Percentiles rank a stretch among this genome's conserved stretches.
phyloP scores from a whole-genome alignment of 768 basidiomycete species.

The Calocera viscosa region DNA sequence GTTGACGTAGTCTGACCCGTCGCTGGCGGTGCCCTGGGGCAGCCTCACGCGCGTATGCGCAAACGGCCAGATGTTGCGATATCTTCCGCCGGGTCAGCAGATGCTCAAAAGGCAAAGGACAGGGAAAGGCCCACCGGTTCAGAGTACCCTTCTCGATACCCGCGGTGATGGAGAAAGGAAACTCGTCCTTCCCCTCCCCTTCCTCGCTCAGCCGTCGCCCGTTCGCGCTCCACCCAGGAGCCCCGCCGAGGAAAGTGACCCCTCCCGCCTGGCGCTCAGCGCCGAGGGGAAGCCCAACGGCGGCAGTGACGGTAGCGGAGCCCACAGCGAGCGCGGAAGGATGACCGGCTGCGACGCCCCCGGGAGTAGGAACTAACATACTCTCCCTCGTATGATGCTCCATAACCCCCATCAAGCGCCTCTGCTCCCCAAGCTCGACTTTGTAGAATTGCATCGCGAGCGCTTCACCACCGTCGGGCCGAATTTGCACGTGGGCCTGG shows the following conservation, averaged over 20 bases:
- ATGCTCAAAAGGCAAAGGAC: background rate
- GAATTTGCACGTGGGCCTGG: conserved; percentile 47
- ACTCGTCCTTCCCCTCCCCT: conserved; percentile 28
- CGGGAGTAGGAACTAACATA: background rate
- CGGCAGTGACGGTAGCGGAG: background rate
- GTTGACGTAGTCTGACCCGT: conserved; percentile 84
- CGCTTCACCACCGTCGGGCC: conserved; percentile 51
- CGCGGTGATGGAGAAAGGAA: conserved; percentile 88
- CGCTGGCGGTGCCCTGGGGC: conserved; percentile 25
- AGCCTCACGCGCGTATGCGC: conserved; percentile 85
- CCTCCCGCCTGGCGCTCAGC: too few species aligned
- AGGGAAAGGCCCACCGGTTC: conserved; percentile 50
- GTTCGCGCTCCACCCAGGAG: too few species aligned
- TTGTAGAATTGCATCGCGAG: conserved; percentile 89
- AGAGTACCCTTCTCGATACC: conserved; percentile 90
- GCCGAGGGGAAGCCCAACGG: too few species aligned
- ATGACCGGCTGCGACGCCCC: too few species aligned
- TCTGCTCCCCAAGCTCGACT: conserved; percentile 84
- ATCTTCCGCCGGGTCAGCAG: conserved; percentile 35
- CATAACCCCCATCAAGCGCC: conserved; percentile 80
- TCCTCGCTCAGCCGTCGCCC: too few species aligned
- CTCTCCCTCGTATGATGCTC: conserved; percentile 67
- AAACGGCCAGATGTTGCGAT: conserved; percentile 95
- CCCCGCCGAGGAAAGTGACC: too few species aligned
- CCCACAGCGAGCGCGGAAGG: too few species aligned